phyloP scores from a whole-genome alignment of 1,284 basidiomycete genomes.

The Trichosporon ovoides region DNA sequence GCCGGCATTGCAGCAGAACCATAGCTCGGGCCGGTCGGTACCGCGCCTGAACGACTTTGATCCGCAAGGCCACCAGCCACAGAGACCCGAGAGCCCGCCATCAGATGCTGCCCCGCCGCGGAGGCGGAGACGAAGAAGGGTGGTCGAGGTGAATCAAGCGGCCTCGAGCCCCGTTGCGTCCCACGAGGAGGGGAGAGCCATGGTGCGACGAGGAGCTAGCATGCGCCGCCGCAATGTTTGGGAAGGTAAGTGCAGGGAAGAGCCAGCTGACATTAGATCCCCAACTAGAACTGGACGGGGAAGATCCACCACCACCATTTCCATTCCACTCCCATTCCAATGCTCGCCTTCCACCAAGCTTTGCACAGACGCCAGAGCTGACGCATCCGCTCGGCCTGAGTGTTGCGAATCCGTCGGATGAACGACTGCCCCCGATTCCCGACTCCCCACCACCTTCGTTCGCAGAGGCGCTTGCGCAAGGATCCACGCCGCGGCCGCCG shows the following conservation, averaged over 20 bases:
- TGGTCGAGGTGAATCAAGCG: constrained; percentile 1
- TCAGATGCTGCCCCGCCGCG: neutral
- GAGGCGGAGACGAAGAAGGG: neutral
- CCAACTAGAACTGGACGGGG: constrained; percentile 24
- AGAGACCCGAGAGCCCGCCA: neutral
- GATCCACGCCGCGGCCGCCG: neutral
- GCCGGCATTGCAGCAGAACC: neutral
- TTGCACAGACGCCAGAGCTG: constrained; percentile 14
- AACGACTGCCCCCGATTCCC: constrained; percentile 6
- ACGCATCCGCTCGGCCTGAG: neutral
- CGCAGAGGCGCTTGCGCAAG: constrained; percentile 7
- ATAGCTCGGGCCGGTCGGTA: neutral
- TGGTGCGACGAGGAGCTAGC: constrained; percentile 41
- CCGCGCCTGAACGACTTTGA: neutral
- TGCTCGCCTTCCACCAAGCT: constrained; percentile 29
- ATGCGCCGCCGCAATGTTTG: constrained; percentile 45
- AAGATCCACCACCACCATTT: constrained; percentile 43
- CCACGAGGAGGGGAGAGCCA: constrained; percentile 39
- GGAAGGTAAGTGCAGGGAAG: constrained; percentile 47
- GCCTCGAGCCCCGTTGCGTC: constrained; percentile 30
- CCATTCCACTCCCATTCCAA: constrained; percentile 35
- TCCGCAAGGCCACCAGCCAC: too few relatives aligned
- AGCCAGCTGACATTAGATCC: neutral
- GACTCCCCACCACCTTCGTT: constrained; percentile 40
- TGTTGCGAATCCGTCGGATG: too few relatives aligned